Evolutionary conservation across 164 flowering plant species (phyloP).

Genomic region (Vitis cinerea): DNA sequence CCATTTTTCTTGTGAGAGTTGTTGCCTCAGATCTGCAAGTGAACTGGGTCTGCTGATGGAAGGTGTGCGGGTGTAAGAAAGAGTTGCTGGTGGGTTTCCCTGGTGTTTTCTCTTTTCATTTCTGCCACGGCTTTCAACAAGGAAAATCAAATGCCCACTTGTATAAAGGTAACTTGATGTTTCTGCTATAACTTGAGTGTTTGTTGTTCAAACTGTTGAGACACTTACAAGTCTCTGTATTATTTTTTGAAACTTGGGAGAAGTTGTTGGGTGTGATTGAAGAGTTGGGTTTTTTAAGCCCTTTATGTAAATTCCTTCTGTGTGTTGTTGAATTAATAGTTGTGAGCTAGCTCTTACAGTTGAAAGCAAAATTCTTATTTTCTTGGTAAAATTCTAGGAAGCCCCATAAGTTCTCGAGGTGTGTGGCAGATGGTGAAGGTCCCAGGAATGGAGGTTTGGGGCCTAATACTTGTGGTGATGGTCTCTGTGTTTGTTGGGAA

Average conservation of each 20-base stretch:
- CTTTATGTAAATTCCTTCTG: neutral
- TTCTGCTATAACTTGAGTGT: neutral
- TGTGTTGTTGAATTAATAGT: neutral
- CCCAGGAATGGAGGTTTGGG: conserved; percentile 16
- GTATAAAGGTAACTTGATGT: conserved; percentile 13
- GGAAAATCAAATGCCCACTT: conserved; percentile 3
- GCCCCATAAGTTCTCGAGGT: conserved; percentile 1
- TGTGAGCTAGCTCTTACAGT: neutral
- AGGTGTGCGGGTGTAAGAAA: neutral
- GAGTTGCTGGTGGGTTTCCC: conserved; percentile 11
- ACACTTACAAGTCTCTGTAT: neutral
- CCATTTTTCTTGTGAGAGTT: neutral
- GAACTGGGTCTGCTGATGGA: neutral
- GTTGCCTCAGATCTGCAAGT: conserved; percentile 20
- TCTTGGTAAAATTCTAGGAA: neutral
- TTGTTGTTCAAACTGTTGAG: conserved; percentile 4
- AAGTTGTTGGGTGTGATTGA: conserved; percentile 1
- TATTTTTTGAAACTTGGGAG: neutral
- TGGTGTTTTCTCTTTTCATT: neutral
- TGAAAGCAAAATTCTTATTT: neutral
- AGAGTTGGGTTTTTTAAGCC: neutral
- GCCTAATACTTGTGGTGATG: conserved; percentile 26
- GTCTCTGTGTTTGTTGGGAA: conserved; percentile 14
- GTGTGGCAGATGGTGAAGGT: conserved; percentile 13
- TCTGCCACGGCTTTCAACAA: neutral